A percentile compares a stretch with the other conserved stretches of the same genome.
These are phyloP conservation scores for Kuraishia ogatae DNA, from an alignment of 805 yeast species.

Conservation along the genomic window DNA sequence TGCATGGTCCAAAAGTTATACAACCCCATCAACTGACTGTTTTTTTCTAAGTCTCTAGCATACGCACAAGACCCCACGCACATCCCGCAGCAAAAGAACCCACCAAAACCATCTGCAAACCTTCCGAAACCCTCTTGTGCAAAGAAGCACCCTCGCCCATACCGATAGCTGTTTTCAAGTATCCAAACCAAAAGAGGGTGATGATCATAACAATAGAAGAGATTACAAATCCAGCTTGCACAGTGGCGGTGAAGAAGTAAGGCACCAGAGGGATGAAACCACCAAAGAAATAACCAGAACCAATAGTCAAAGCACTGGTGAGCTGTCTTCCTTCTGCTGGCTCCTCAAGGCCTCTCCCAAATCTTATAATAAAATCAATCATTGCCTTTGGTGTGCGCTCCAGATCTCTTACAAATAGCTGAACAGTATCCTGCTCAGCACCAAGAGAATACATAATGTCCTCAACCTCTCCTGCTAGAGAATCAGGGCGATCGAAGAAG, in stretches of 20 bases:
- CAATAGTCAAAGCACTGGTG: constrained; percentile 84
- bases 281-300: constrained; percentile 81
- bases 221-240: constrained; percentile 64
- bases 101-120: constrained; percentile 84
- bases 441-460: constrained; percentile 75
- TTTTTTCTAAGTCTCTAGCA: constrained; percentile 41
- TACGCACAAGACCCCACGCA: constrained; percentile 86
- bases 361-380: constrained; percentile 81
- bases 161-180: constrained; percentile 73
- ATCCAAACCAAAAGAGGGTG: constrained; percentile 84
- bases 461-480: constrained; percentile 67
- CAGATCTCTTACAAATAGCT: constrained; percentile 68
- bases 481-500: constrained; percentile 56
- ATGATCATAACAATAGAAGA: constrained; percentile 77
- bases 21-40: not conserved
- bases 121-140: constrained; percentile 59
- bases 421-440: constrained; percentile 63
- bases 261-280: constrained; percentile 90
- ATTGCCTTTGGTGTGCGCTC: constrained; percentile 69
- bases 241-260: constrained; percentile 74
- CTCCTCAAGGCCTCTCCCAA: constrained; percentile 89
- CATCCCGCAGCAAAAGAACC: constrained; percentile 98
- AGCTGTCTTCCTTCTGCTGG: constrained; percentile 90
- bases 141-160: constrained; percentile 71
- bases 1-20: not conserved